A percentile compares a stretch with the other conserved stretches of the same genome.
Conservation (phyloP, 805 yeast species). For the Yarrowia sp. region DNA sequence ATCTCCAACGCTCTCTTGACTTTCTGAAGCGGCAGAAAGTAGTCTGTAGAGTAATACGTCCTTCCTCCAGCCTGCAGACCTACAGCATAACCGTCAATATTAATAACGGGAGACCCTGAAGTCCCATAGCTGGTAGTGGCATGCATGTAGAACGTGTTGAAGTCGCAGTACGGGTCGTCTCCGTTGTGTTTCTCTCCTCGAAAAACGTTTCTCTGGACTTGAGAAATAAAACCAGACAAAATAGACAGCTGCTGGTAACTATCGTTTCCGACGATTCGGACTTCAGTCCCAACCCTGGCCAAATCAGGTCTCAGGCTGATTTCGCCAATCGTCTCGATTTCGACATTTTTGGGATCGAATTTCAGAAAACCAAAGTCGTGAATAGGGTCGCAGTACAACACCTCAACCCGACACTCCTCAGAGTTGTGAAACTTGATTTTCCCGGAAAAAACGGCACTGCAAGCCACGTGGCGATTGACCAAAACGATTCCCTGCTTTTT, state of each 20-base stretch:
- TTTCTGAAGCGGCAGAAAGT: constrained; percentile 79
- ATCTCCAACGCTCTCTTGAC: constrained; percentile 78
- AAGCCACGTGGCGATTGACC: constrained; percentile 92
- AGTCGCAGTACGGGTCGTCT: constrained; percentile 79
- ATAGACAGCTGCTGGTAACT: constrained; percentile 91
- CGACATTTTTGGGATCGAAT: constrained; percentile 67
- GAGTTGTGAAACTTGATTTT: constrained; percentile 91
- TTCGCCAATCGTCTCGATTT: constrained; percentile 67
- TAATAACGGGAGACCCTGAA: constrained; percentile 94
- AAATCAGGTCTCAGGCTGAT: constrained; percentile 71
- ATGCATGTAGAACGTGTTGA: constrained; percentile 89
- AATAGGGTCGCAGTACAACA: constrained; percentile 88
- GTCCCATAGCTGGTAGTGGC: constrained; percentile 98
- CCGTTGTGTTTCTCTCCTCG: no score
- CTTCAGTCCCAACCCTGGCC: constrained; percentile 88
- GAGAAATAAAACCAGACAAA: constrained; percentile 74
- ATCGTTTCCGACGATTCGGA: constrained; percentile 92
- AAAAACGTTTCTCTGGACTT: constrained; percentile 91
- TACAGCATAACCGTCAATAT: constrained; percentile 79
- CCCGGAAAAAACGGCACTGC: constrained; percentile 94
- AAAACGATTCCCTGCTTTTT: constrained; percentile 76
- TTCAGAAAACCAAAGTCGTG: constrained; percentile 90
- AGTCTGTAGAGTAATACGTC: constrained; percentile 87
- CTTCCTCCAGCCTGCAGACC: constrained; percentile 95
- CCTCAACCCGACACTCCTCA: constrained; percentile 83